Evolutionary conservation across 208 protist species (phyloP).

Genomic region (Leishmania tarentolae): DNA sequence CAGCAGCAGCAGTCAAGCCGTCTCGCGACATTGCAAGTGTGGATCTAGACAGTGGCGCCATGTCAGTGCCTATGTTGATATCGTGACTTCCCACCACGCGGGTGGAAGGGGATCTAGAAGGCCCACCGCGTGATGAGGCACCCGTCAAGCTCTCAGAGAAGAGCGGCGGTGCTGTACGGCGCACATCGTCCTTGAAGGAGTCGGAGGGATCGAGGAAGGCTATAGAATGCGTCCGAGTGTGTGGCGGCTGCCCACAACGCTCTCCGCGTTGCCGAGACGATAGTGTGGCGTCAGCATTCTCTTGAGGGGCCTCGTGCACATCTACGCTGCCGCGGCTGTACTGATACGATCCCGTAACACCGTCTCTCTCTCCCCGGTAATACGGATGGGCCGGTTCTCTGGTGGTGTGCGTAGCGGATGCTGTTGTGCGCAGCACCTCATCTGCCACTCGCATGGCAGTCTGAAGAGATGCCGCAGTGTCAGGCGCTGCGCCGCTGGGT

Average conservation of each 20-base stretch:
- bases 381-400: slow-evolving; percentile 17
- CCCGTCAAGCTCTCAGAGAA: not conserved
- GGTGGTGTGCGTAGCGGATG: not conserved
- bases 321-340: not conserved
- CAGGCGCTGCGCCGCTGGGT: not conserved
- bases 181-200: not conserved
- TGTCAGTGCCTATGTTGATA: not conserved
- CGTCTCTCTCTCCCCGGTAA: not conserved
- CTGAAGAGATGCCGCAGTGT: not conserved
- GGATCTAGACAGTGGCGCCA: not conserved
- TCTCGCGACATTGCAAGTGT: not conserved
- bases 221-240: not conserved
- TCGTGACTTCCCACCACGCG: not conserved
- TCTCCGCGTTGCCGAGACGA: not conserved
- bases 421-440: slow-evolving; percentile 22
- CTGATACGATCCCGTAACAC: not conserved
- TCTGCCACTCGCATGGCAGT: slow-evolving; percentile 24
- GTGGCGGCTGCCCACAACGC: not conserved
- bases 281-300: not conserved
- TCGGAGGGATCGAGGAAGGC: not conserved
- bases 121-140: not conserved
- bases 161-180: not conserved
- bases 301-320: not conserved
- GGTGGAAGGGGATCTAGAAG: not conserved
- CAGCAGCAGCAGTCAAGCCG: not conserved